Percentiles rank a stretch among this genome's conserved stretches.
Conservation (phyloP, 192 early-diverging fungal species). For the Pilobolus umbonatus region DNA sequence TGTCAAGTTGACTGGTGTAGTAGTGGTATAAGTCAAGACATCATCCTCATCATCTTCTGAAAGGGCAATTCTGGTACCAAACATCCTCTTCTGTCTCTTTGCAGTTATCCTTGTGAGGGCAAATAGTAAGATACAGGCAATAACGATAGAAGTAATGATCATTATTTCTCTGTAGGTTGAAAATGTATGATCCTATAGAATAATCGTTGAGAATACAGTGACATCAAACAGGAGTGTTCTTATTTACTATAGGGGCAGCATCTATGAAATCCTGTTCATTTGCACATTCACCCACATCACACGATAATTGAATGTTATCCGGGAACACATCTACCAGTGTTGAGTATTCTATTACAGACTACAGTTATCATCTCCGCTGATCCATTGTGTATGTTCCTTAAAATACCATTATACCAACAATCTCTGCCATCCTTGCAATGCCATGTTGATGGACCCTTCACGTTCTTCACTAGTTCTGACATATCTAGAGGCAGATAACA, state of each 20-base stretch:
- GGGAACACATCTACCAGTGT: conserved; percentile 32
- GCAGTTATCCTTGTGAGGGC: conserved; percentile 13
- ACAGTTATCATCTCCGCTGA: not conserved
- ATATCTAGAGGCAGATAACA: conserved; percentile 10
- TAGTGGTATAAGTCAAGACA: not conserved
- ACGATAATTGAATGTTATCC: conserved; percentile 63
- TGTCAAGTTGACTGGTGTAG: conserved; percentile 2
- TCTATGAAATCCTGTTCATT: conserved; percentile 36
- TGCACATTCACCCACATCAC: conserved; percentile 75
- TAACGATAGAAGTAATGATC: conserved; percentile 11
- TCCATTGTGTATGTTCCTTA: not conserved
- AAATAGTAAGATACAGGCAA: conserved; percentile 17
- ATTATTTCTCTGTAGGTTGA: conserved; percentile 19
- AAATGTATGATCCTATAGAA: conserved; percentile 20
- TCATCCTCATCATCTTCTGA: conserved; percentile 10
- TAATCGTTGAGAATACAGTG: not conserved
- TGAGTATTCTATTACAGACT: conserved; percentile 27
- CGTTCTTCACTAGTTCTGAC: conserved; percentile 32
- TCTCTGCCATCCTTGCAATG: conserved; percentile 30
- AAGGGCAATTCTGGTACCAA: conserved; percentile 13
- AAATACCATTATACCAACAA: conserved; percentile 36
- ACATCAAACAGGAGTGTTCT: not conserved
- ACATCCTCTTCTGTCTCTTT: conserved; percentile 19
- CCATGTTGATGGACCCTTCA: conserved; percentile 34
- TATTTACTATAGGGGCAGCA: conserved; percentile 23